Evolutionary conservation across 176 grass and related monocot genomes (phyloP).

Genomic region (Chloris gayana): DNA sequence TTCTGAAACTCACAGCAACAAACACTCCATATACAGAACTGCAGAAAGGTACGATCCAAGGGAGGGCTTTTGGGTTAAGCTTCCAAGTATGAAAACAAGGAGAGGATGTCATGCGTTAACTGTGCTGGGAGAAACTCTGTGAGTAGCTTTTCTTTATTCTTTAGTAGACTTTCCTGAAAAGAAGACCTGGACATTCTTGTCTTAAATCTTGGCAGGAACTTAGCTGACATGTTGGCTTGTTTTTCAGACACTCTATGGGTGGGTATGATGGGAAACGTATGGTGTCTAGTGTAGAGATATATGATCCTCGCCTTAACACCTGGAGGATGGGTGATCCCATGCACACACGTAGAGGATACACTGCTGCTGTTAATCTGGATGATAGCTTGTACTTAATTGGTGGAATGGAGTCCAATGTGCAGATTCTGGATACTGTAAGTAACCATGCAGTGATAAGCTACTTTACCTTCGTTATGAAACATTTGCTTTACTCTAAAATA

Average conservation of each 20-base stretch:
- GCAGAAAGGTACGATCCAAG: slow-evolving; percentile 94
- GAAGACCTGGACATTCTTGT: background rate
- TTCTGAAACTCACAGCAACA: slow-evolving; percentile 33
- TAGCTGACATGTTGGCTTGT: background rate
- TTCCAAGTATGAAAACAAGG: slow-evolving; percentile 75
- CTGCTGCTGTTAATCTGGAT: slow-evolving; percentile 48
- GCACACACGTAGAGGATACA: slow-evolving; percentile 70
- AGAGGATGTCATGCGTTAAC: slow-evolving; percentile 73
- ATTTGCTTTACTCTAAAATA: slow-evolving; percentile 9
- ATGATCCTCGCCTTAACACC: slow-evolving; percentile 64
- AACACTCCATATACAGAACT: slow-evolving; percentile 47
- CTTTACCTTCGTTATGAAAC: background rate
- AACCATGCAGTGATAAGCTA: background rate
- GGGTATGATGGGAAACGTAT: slow-evolving; percentile 63
- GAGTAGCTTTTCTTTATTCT: slow-evolving; percentile 28
- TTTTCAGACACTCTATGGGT: slow-evolving; percentile 72
- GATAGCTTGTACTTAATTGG: slow-evolving; percentile 62
- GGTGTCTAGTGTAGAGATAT: slow-evolving; percentile 75
- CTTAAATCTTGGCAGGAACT: slow-evolving; percentile 32
- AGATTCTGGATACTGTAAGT: slow-evolving; percentile 70
- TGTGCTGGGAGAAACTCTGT: slow-evolving; percentile 62
- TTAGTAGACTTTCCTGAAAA: background rate
- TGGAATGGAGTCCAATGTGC: slow-evolving; percentile 50
- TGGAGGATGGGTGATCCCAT: slow-evolving; percentile 73
- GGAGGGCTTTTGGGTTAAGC: slow-evolving; percentile 80